Base-by-base conservation (phyloP, 306 rosid species). In the Fragaria nilgerrensis region DNA sequence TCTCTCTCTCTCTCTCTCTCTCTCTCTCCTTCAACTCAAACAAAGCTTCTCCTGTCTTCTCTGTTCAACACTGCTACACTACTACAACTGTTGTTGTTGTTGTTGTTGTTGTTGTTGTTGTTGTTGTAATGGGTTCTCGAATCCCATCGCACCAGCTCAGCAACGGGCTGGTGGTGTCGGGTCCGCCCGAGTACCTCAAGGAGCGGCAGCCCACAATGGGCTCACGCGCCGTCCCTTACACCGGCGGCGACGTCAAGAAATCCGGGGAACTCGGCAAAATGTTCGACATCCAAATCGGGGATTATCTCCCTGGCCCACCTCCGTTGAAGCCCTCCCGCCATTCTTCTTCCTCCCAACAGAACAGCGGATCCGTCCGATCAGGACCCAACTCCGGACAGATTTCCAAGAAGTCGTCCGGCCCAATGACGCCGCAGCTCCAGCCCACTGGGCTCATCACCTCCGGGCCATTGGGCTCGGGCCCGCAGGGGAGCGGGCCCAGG, bases 161-260 rank as follows among this genome's bases (percentile, higher is more conserved):
- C 66, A 82, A 89, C 37, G 99, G 99, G 50, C 96, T 95, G 67
- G 90, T 89, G 72, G 97, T 95, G 6, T 95, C 97, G 70, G 99
- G 99, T 29, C 88, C 91, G 19, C 97, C 97, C 50, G 99, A 95
- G 72, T 87, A 90, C 76, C 80, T 63, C 43, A 95, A 95, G 72
- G 97, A 92, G 70, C 90, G 91, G 0, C 91, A 29, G 23, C 99
- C 97, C 14, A 92, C 99, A 87, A 89, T 95, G 87, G 83, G 87
- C 16, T 87, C 97, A 27, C 91, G 99, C 48, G 89, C 99, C 56
- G 89, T 90, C 3, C 97, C 97, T 0, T 95, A 95, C 85, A 95
- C 97, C 16, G 99, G 99, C 73, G 97, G 99, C 2, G 99, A 95
- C 91, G 82, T 92, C 0, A 92, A 92, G 83, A 95, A 95, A 75